Percentiles rank a stretch among this genome's conserved stretches.
Conservation (phyloP, 345 rosid genomes). For the Triadica sebifera region DNA sequence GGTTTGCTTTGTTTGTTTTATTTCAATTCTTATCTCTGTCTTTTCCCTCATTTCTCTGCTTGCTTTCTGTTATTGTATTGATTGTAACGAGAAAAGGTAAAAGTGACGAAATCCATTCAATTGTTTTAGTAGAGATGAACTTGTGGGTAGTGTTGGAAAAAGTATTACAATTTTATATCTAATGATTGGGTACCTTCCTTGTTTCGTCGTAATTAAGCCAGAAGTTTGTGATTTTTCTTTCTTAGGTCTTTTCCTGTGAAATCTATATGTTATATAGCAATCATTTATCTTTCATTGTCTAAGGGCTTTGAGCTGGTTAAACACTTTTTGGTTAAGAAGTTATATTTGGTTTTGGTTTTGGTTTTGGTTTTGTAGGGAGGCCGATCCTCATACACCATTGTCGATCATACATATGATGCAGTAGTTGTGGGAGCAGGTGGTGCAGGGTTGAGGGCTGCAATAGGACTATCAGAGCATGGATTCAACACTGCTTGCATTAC, state of each 20-base stretch:
- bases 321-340: neutral
- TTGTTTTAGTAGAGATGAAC: no score
- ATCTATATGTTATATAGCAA: neutral
- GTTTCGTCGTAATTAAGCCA: no score
- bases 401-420: conserved; percentile 95
- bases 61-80: neutral
- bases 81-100: no score
- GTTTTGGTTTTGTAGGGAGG: conserved; percentile 29
- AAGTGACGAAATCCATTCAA: no score
- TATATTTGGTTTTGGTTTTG: neutral
- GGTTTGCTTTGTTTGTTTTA: neutral
- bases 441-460: conserved; percentile 94
- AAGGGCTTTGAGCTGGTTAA: neutral
- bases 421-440: conserved; percentile 99
- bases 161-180: no score
- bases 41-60: neutral
- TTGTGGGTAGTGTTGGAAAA: no score
- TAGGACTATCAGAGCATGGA: conserved; percentile 98
- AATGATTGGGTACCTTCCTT: no score
- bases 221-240: no score
- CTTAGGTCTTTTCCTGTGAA: no score
- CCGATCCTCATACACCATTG: conserved; percentile 66
- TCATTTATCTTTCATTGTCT: neutral
- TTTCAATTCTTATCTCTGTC: neutral
- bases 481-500: conserved; percentile 98